These are phyloP conservation scores for Phylloporus arenicola DNA, from an alignment of 768 basidiomycete species.

Conservation along the genomic window DNA sequence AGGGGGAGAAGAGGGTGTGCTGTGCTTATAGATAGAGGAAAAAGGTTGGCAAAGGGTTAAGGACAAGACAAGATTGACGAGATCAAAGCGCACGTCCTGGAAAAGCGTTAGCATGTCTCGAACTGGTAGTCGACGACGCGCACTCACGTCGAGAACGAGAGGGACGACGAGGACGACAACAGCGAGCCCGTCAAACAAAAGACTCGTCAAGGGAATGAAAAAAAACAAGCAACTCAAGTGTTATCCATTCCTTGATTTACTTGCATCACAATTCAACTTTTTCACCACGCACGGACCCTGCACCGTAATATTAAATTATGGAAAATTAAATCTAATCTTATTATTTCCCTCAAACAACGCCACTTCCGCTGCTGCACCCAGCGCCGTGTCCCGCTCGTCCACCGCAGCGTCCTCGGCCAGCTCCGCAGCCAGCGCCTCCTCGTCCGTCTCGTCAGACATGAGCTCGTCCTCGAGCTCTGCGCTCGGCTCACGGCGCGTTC, in stretches of 20 bases:
- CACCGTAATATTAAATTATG: slow-evolving; percentile 9
- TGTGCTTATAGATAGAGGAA: slow-evolving; percentile 38
- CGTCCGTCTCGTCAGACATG: slow-evolving; percentile 33
- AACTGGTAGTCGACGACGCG: neutral
- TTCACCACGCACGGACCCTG: slow-evolving; percentile 31
- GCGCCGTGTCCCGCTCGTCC: slow-evolving; percentile 28
- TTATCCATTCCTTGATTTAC: slow-evolving; percentile 12
- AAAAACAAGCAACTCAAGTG: slow-evolving; percentile 11
- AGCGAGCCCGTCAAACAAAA: slow-evolving; percentile 16
- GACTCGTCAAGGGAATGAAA: slow-evolving; percentile 19
- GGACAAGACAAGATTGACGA: slow-evolving; percentile 31
- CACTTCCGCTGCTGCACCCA: neutral
- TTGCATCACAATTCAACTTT: slow-evolving; percentile 13
- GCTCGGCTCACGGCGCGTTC: slow-evolving; percentile 15
- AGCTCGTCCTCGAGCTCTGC: slow-evolving; percentile 22
- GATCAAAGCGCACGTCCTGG: slow-evolving; percentile 28
- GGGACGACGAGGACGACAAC: slow-evolving; percentile 13
- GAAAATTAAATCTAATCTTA: slow-evolving; percentile 8
- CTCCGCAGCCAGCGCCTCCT: slow-evolving; percentile 33
- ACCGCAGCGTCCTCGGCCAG: slow-evolving; percentile 40
- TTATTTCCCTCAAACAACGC: slow-evolving; percentile 21
- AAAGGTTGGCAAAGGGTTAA: slow-evolving; percentile 31
- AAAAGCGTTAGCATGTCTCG: slow-evolving; percentile 6
- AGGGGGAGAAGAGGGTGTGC: slow-evolving; percentile 30
- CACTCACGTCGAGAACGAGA: slow-evolving; percentile 24